Evolutionary conservation across 108 stramenopile species (phyloP), one percentile per base, ranked within the genome.

Genomic region (Skeletonema tropicum): DNA sequence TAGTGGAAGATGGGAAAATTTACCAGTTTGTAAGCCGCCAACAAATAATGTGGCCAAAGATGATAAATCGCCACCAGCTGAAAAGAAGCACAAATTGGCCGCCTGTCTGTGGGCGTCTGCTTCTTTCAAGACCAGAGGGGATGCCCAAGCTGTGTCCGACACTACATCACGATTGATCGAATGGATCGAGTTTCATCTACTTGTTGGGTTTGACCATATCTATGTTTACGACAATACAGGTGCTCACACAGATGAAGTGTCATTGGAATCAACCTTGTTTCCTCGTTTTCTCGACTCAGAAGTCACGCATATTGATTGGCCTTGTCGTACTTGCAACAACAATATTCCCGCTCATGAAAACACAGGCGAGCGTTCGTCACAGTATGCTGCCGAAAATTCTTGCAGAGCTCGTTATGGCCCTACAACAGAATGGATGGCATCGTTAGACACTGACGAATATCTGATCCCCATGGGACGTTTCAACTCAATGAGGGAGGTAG

Each of bases 381-480:
- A 95, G 63, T 92, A 92, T 75, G 91, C 94, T 6, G 94, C 94
- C n/a, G 94, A 95, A 67, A 80, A 84, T 12, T 80, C 80, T 55
- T 95, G 94, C 61, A 81, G 90, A 46, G 77, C 73, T 29, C 80
- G 94, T 36, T 95, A 86, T 74, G 92, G 91, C 23, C 83, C 86
- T 9, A 36, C 64, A 9, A 88, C 94, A 14, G 83, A 85, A 62
- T 95, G 94, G 94, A 83, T 95, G 81, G 83, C 86, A 31, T 80
- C 81, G n/a, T 67, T 95, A 39, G 94, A 95, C 60, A 87, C 85
- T 0, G 94, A 95, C 64, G 93, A 94, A 65, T 94, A 90, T 65
- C 64, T 92, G 23, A 74, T 89, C 35, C 88, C 91, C 6, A 84
- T 76, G 67, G 79, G 76, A 17, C 59, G 79, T 3, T 84, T 64